Percentiles rank a stretch among this genome's conserved stretches.
These are phyloP conservation scores for Amauroascus verrucosus DNA, from an alignment of 2,329 filamentous ascomycete species.

Conservation along the genomic window DNA sequence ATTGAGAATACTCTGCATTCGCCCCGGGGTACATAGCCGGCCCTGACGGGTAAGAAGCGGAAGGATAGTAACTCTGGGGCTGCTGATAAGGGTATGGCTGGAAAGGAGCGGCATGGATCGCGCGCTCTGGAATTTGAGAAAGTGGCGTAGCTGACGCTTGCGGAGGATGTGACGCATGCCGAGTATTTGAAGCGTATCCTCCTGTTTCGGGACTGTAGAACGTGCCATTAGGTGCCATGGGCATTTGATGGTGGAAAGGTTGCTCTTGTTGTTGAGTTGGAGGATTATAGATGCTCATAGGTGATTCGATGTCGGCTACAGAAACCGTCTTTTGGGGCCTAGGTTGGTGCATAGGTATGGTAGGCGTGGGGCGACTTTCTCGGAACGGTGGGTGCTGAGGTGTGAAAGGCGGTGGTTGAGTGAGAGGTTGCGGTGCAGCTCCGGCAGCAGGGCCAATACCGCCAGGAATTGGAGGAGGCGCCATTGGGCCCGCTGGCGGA, in stretches of 20 bases:
- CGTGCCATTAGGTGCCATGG: conserved; percentile 56
- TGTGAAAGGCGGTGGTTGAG: conserved; percentile 43
- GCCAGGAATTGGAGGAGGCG: conserved; percentile 20
- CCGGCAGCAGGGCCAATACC: neutral
- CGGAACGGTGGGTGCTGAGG: conserved; percentile 47
- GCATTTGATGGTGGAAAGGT: conserved; percentile 92
- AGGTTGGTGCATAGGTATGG: conserved; percentile 78
- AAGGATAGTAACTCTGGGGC: conserved; percentile 46
- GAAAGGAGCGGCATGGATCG: conserved; percentile 82
- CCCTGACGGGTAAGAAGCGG: conserved; percentile 47
- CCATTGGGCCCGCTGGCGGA: conserved; percentile 18
- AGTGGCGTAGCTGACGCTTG: conserved; percentile 68
- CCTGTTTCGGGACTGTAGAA: conserved; percentile 41
- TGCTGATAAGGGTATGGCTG: conserved; percentile 61
- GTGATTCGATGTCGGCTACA: conserved; percentile 82
- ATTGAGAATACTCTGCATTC: conserved; percentile 32
- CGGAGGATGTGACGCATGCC: conserved; percentile 58
- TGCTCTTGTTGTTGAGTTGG: conserved; percentile 61
- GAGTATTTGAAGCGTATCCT: conserved; percentile 51
- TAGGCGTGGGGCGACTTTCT: conserved; percentile 49
- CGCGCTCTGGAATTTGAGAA: conserved; percentile 84
- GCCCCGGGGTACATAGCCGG: conserved; percentile 59
- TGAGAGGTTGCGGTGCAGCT: conserved; percentile 14
- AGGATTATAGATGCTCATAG: conserved; percentile 52
- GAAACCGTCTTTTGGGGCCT: conserved; percentile 91